Percentiles rank a stretch among this genome's conserved stretches.
Evolutionary conservation across 768 basidiomycete genomes (phyloP).

Genomic region (Leccinum subgranulosum): DNA sequence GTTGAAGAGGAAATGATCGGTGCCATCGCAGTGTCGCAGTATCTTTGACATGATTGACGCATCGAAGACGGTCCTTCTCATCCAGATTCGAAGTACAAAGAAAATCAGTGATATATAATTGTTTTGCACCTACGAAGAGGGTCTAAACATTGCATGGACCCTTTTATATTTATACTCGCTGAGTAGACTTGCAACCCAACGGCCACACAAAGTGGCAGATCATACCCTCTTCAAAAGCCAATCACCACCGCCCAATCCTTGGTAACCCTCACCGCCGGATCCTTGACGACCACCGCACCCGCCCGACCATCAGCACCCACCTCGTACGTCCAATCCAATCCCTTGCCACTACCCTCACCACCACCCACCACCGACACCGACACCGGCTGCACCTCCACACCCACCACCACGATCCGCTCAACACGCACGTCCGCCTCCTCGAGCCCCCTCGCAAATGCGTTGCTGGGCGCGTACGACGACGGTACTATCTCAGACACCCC

Average conservation of each 20-base stretch:
- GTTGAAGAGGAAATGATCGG: no score
- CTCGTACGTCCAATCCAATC: constrained; percentile 64
- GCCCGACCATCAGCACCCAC: constrained; percentile 58
- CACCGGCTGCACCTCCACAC: constrained; percentile 60
- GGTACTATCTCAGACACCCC: constrained; percentile 36
- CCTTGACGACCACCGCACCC: constrained; percentile 71
- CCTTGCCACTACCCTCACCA: constrained; percentile 31
- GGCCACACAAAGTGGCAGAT: not conserved
- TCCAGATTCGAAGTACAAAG: not conserved
- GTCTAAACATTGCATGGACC: not conserved
- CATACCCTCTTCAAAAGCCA: constrained; percentile 10
- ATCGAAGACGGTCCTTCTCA: not conserved
- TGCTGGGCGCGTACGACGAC: constrained; percentile 48
- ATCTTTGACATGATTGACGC: no score
- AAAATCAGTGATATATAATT: not conserved
- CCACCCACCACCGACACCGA: constrained; percentile 51
- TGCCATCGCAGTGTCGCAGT: no score
- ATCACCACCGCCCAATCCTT: constrained; percentile 63
- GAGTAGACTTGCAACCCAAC: not conserved
- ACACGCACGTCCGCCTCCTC: constrained; percentile 57
- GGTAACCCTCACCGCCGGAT: constrained; percentile 57
- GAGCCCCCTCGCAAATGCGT: constrained; percentile 68
- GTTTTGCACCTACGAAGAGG: not conserved
- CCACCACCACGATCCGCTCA: constrained; percentile 79
- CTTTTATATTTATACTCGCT: not conserved